Conservation (phyloP, 1,284 basidiomycete species). For the Sporisorium graminicola region DNA sequence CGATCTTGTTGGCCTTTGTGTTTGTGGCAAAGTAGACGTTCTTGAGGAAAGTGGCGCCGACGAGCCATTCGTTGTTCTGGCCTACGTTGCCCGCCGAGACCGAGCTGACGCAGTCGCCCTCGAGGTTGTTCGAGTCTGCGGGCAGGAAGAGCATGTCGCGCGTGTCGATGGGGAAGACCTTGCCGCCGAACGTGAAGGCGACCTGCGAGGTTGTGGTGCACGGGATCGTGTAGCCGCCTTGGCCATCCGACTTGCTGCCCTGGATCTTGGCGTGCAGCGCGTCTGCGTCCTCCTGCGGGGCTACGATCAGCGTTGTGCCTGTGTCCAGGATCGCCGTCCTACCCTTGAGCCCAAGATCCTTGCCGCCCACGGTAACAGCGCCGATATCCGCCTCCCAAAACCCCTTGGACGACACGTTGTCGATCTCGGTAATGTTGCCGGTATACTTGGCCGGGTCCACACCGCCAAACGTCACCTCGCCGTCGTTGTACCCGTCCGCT, state of each 20-base stretch:
- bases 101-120: constrained; percentile 80
- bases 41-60: constrained; percentile 70
- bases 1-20: constrained; percentile 77
- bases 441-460: constrained; percentile 77
- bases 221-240: constrained; percentile 78
- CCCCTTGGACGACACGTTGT: constrained; percentile 71
- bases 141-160: constrained; percentile 80
- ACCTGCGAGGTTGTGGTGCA: constrained; percentile 79
- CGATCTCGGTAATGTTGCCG: constrained; percentile 63
- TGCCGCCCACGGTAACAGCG: constrained; percentile 75
- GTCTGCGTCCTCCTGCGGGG: constrained; percentile 72
- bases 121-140: constrained; percentile 75
- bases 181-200: constrained; percentile 78
- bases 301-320: constrained; percentile 71
- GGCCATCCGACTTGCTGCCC: constrained; percentile 73
- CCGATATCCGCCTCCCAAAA: constrained; percentile 84
- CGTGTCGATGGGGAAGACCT: constrained; percentile 73
- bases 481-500: constrained; percentile 78
- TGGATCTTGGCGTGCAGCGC: constrained; percentile 76
- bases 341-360: constrained; percentile 73
- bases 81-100: constrained; percentile 75
- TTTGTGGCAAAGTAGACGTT: constrained; percentile 77
- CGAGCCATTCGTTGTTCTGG: constrained; percentile 78
- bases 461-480: constrained; percentile 82
- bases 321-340: constrained; percentile 67